A percentile compares a stretch with the other conserved stretches of the same genome.
Evolutionary conservation across 768 basidiomycete species (phyloP).

Genomic region (Hypholoma fasciculare): DNA sequence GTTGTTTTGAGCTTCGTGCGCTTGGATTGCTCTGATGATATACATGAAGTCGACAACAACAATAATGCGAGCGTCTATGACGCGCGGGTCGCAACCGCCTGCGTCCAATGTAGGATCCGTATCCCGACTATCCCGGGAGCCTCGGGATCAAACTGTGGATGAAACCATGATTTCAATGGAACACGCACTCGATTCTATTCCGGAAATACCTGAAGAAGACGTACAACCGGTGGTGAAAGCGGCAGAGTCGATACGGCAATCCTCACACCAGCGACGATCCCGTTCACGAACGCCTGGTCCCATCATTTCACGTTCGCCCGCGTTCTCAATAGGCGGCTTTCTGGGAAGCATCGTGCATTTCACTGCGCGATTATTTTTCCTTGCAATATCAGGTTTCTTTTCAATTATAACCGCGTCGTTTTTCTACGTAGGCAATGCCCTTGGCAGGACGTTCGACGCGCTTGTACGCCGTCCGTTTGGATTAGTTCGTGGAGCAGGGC

Average conservation of each 20-base stretch:
- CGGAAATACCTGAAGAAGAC: constrained; percentile 67
- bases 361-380: constrained; percentile 21
- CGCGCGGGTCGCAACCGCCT: constrained; percentile 27
- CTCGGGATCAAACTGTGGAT: constrained; percentile 32
- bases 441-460: constrained; percentile 51
- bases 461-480: constrained; percentile 48
- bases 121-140: constrained; percentile 42
- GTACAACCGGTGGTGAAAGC: constrained; percentile 18
- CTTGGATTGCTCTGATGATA: constrained; percentile 20
- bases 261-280: constrained; percentile 20
- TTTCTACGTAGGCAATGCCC: constrained; percentile 44
- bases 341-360: constrained; percentile 41
- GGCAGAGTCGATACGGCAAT: constrained; percentile 13
- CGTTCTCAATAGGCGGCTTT: constrained; percentile 43
- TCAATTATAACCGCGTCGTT: constrained; percentile 34
- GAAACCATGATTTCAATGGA: constrained; percentile 45
- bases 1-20: constrained; percentile 10
- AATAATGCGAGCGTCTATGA: constrained; percentile 34
- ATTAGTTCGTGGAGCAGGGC: constrained; percentile 34
- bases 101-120: constrained; percentile 29
- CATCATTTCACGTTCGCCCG: constrained; percentile 18
- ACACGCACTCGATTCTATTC: constrained; percentile 60
- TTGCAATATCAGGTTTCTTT: constrained; percentile 24
- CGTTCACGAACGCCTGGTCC: constrained; percentile 34
- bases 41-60: constrained; percentile 29